A percentile compares a stretch with the other conserved stretches of the same genome.
phyloP scores from a whole-genome alignment of 2,329 filamentous ascomycete species.

The Rhynchosporium graminicola region DNA sequence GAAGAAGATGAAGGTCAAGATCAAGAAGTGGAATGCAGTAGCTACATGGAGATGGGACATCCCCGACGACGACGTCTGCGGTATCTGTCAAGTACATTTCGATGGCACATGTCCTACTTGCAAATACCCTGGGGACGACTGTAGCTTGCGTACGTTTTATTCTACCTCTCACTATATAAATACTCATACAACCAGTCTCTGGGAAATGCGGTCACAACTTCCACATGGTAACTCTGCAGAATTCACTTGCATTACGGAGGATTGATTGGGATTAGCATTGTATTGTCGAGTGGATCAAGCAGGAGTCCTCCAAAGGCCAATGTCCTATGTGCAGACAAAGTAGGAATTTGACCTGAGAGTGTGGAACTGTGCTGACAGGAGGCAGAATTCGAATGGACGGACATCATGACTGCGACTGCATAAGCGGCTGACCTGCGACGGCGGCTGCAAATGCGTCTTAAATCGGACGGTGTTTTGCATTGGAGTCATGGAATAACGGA shows the following conservation, averaged over 20 bases:
- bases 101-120: conserved; percentile 97
- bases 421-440: too few species aligned
- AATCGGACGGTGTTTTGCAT: neutral
- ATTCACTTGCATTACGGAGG: neutral
- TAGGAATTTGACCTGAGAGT: conserved; percentile 45
- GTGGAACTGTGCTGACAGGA: neutral
- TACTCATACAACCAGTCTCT: conserved; percentile 61
- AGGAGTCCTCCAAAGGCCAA: conserved; percentile 88
- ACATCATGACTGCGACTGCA: conserved; percentile 15
- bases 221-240: conserved; percentile 71
- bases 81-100: conserved; percentile 97
- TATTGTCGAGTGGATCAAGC: conserved; percentile 93
- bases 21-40: conserved; percentile 90
- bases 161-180: neutral
- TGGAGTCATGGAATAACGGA: neutral
- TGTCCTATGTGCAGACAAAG: conserved; percentile 98
- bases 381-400: conserved; percentile 27
- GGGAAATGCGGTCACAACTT: conserved; percentile 98
- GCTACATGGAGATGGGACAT: conserved; percentile 98
- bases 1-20: conserved; percentile 88
- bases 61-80: conserved; percentile 95
- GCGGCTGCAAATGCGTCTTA: neutral
- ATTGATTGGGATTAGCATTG: conserved; percentile 67
- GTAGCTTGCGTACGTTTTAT: conserved; percentile 73
- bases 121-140: conserved; percentile 97